Evolutionary conservation across 331 rosid species (phyloP), one percentile per base, ranked within the genome.

Genomic region (Arachis monticola): DNA sequence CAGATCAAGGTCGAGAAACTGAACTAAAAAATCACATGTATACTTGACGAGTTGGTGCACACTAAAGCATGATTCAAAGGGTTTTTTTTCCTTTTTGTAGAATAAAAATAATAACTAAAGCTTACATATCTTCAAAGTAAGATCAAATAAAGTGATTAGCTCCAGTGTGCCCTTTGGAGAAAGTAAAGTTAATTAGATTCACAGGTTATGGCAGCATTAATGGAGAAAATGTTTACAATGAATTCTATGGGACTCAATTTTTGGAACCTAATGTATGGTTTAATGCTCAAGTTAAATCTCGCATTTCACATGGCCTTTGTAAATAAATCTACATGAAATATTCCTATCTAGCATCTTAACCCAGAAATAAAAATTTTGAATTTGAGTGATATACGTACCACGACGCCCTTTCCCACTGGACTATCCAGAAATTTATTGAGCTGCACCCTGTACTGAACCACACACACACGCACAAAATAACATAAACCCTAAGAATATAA

Each of bases 361-460:
- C 1, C 48, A 44, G 9, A 2, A 44, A 44, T 5, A 44, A 8
- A 8, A 44, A 44, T 44, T 6, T 2, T 1, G 40, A 35, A 3
- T 35, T 35, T 35, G 1, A 38, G 17, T 5, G 1, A 5, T 41
- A 44, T 60, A 73, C 96, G 81, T 64, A 92, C 97, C 11, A 85
- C 83, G 40, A 77, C 72, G 79, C 96, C 86, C 82, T 70, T 94
- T 53, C 96, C 97, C 0, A 94, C 4, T 8, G 97, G 97, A 50
- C 96, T 88, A 30, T 86, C 88, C 73, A 90, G 59, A 73, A 92
- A 83, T 11, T 67, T 85, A 79, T 53, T 75, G 27, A 92, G 75
- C 87, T 92, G 93, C 79, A 63, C 83, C 87, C 93, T 85, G 88
- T 95, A 92, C 99, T 92, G 99, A 83, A 87, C 55, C 73, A 42